phyloP scores from a whole-genome alignment of 306 rosid species.

The Dryas alaskensis region DNA sequence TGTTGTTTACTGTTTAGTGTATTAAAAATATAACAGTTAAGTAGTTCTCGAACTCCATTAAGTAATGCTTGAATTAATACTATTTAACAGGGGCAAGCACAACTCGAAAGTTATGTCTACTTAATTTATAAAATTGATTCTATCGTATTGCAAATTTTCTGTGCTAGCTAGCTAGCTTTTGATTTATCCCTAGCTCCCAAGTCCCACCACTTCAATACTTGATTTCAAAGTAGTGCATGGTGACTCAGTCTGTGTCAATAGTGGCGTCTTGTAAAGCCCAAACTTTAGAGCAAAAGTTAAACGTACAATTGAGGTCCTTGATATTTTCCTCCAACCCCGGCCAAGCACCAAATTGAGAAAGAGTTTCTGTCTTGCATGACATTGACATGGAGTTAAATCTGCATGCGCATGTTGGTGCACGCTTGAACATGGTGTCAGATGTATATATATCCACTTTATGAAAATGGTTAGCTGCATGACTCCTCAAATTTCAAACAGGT shows the following conservation, averaged over 20 bases:
- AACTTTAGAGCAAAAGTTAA: conserved; percentile 4
- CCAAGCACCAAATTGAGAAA: not conserved
- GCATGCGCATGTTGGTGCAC: conserved; percentile 14
- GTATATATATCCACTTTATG: conserved; percentile 5
- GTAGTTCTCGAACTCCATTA: too few species aligned
- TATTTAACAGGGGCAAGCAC: too few species aligned
- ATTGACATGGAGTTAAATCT: not conserved
- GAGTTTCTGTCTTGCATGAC: not conserved
- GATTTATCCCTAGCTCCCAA: too few species aligned
- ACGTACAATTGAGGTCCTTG: not conserved
- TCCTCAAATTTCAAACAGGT: conserved; percentile 1
- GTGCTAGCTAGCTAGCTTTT: too few species aligned
- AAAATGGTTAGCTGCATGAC: not conserved
- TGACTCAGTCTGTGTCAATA: not conserved
- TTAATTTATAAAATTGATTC: too few species aligned
- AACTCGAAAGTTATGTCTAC: too few species aligned
- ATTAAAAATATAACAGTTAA: too few species aligned
- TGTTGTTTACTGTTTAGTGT: too few species aligned
- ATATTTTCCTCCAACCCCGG: not conserved
- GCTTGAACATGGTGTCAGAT: conserved; percentile 12
- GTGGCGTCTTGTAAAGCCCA: not conserved
- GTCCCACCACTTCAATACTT: not conserved
- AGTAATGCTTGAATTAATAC: too few species aligned
- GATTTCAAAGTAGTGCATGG: not conserved
- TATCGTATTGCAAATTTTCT: too few species aligned